These are phyloP conservation scores for Exidia glandulosa DNA, from an alignment of 768 basidiomycete species.

Conservation along the genomic window DNA sequence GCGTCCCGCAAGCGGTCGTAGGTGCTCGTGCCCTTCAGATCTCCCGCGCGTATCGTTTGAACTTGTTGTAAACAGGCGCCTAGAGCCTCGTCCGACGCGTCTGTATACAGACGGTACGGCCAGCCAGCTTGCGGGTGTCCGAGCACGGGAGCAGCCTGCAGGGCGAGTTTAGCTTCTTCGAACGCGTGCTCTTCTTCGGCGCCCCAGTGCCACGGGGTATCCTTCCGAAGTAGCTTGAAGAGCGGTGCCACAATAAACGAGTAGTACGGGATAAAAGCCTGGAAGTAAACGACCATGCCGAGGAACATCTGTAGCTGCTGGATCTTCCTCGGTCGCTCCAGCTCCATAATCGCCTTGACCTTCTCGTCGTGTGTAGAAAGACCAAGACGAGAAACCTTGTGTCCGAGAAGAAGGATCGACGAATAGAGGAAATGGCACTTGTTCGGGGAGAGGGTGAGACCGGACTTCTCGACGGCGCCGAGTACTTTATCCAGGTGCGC, in stretches of 20 bases:
- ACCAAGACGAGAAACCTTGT: too few species aligned
- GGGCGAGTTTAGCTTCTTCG: too few species aligned
- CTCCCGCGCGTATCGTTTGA: constrained; percentile 13
- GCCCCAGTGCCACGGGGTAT: too few species aligned
- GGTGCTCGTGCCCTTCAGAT: constrained; percentile 13
- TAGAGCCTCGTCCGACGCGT: too few species aligned
- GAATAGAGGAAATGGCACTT: constrained; percentile 26
- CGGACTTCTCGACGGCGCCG: constrained; percentile 12
- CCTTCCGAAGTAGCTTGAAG: too few species aligned
- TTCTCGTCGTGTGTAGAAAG: constrained; percentile 28
- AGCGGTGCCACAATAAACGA: too few species aligned
- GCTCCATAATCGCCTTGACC: constrained; percentile 21
- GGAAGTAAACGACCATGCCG: constrained; percentile 29
- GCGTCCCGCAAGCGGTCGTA: constrained; percentile 12
- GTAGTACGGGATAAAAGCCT: constrained; percentile 24
- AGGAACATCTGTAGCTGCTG: constrained; percentile 22
- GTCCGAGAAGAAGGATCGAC: constrained; percentile 24
- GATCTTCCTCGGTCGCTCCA: constrained; percentile 15
- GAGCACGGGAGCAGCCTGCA: too few species aligned
- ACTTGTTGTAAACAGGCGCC: too few species aligned
- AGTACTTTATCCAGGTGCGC: constrained; percentile 11
- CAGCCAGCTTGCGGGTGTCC: constrained; percentile 16
- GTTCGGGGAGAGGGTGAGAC: constrained; percentile 22
- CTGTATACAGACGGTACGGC: constrained; percentile 21
- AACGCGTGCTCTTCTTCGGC: too few species aligned